Evolutionary conservation across 1,284 basidiomycete genomes (phyloP).

Genomic region (Ceratobasidium sp.): DNA sequence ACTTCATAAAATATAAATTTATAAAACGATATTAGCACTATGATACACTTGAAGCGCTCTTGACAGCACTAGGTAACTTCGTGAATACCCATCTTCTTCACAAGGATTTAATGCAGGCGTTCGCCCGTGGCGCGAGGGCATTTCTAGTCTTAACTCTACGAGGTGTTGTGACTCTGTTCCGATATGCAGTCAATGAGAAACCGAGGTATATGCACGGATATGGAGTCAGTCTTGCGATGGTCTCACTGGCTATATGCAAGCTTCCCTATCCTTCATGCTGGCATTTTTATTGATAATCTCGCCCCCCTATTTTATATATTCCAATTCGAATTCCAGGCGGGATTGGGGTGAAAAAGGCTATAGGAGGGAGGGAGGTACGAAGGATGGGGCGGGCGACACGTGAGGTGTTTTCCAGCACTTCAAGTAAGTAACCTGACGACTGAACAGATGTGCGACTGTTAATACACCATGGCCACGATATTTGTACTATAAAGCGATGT

Average conservation of each 20-base stretch:
- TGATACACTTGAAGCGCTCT: too few relatives aligned
- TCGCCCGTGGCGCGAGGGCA: too few relatives aligned
- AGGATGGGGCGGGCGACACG: slow-evolving; percentile 25
- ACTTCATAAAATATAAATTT: too few relatives aligned
- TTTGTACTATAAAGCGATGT: background rate
- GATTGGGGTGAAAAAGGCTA: slow-evolving; percentile 34
- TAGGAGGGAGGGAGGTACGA: slow-evolving; percentile 7
- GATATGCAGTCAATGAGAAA: slow-evolving; percentile 35
- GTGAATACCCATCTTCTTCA: too few relatives aligned
- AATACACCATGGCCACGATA: background rate
- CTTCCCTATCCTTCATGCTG: background rate
- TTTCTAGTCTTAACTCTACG: background rate
- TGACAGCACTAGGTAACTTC: too few relatives aligned
- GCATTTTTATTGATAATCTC: background rate
- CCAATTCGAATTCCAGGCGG: slow-evolving; percentile 7
- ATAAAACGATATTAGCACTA: too few relatives aligned
- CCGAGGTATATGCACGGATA: slow-evolving; percentile 37
- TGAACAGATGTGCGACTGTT: background rate
- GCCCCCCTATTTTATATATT: background rate
- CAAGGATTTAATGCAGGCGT: too few relatives aligned
- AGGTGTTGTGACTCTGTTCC: slow-evolving; percentile 43
- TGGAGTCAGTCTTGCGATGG: slow-evolving; percentile 38
- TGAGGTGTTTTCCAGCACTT: slow-evolving; percentile 37
- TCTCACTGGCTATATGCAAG: slow-evolving; percentile 5
- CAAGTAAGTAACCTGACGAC: background rate